These are phyloP conservation scores for Metschnikowia colocasiae DNA, from an alignment of 805 yeast genomes.

Conservation along the genomic window DNA sequence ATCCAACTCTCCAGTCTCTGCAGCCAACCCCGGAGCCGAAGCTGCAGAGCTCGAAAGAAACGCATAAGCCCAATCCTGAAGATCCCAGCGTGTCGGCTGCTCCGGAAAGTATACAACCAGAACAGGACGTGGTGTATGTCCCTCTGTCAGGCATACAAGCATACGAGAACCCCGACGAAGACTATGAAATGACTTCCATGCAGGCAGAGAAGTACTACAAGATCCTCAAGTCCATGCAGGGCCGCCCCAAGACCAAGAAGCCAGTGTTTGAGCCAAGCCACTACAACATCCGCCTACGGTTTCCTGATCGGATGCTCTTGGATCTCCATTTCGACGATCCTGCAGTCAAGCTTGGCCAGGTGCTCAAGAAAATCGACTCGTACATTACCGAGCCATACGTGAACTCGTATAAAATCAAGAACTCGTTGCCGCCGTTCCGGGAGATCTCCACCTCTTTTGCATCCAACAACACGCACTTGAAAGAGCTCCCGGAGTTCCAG, in stretches of 20 bases:
- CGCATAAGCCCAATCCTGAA: too few relatives aligned
- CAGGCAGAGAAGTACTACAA: conserved; percentile 39
- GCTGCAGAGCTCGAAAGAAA: too few relatives aligned
- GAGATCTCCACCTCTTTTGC: conserved; percentile 26
- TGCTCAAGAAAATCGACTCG: conserved; percentile 35
- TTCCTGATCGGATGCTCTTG: conserved; percentile 37
- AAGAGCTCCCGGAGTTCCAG: conserved; percentile 29
- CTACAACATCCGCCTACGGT: conserved; percentile 33
- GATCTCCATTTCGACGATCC: conserved; percentile 32
- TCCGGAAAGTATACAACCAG: too few relatives aligned
- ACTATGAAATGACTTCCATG: conserved; percentile 36
- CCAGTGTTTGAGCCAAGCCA: conserved; percentile 19
- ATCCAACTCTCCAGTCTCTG: too few relatives aligned
- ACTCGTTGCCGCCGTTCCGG: conserved; percentile 39
- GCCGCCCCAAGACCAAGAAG: conserved; percentile 15
- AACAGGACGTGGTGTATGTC: conserved; percentile 15
- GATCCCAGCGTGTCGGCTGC: too few relatives aligned
- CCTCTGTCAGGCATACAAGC: conserved; percentile 8
- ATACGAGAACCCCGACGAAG: conserved; percentile 42
- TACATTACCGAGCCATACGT: conserved; percentile 26
- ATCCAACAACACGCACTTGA: conserved; percentile 24
- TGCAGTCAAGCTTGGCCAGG: conserved; percentile 31
- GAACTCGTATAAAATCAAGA: conserved; percentile 30
- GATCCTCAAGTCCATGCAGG: conserved; percentile 27
- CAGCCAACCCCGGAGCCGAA: too few relatives aligned